phyloP scores from a whole-genome alignment of 177 flowering plant genomes.

The Vitis hybrid region DNA sequence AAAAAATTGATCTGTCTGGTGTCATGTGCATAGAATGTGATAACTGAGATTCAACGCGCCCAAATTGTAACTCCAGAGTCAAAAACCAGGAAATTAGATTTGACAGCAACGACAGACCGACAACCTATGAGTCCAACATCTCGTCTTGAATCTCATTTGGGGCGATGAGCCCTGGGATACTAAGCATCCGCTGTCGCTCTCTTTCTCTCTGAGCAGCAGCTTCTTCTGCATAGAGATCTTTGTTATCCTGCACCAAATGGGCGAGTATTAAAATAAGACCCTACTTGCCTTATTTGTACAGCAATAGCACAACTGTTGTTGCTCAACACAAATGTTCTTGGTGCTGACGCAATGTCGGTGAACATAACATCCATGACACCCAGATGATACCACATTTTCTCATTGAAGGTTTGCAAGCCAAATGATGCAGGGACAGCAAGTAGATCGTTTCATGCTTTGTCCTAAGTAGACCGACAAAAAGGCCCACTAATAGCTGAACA shows the following conservation, averaged over 20 bases:
- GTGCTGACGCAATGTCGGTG: too few species aligned
- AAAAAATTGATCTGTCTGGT: conserved; percentile 6
- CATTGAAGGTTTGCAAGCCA: too few species aligned
- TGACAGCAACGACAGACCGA: background rate
- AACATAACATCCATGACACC: too few species aligned
- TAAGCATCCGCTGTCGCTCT: conserved; percentile 86
- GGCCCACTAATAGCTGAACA: too few species aligned
- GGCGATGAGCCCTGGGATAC: conserved; percentile 94
- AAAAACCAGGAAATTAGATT: conserved; percentile 11
- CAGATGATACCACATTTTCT: too few species aligned
- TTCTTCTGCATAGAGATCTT: conserved; percentile 96
- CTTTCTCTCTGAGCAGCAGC: conserved; percentile 91
- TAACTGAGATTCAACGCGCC: conserved; percentile 9
- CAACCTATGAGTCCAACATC: conserved; percentile 83
- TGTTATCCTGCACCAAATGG: conserved; percentile 74
- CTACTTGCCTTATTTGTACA: background rate
- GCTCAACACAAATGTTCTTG: too few species aligned
- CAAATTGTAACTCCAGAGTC: background rate
- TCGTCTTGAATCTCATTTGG: conserved; percentile 96
- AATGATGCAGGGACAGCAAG: too few species aligned
- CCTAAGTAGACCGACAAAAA: too few species aligned
- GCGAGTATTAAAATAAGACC: background rate
- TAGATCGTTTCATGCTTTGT: too few species aligned
- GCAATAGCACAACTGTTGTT: too few species aligned
- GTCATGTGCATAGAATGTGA: conserved; percentile 6